These are phyloP conservation scores for Pichia sporocuriosa DNA, from an alignment of 805 yeast genomes.

Conservation along the genomic window DNA sequence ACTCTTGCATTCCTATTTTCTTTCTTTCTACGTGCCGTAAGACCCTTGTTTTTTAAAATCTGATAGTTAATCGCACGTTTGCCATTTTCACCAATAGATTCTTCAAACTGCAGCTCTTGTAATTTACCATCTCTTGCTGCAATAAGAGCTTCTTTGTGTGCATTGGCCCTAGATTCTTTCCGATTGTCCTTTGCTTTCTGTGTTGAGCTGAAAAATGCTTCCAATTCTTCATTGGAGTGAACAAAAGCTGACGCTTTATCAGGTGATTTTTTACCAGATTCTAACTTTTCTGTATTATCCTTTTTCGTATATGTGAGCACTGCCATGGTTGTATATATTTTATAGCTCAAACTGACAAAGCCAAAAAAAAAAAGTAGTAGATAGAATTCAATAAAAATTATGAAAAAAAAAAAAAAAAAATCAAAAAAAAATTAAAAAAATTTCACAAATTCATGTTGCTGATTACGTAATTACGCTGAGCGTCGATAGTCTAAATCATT, in stretches of 20 bases:
- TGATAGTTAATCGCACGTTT: constrained; percentile 94
- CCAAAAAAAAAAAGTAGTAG: no score
- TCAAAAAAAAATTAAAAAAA: no score
- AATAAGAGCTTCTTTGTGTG: constrained; percentile 62
- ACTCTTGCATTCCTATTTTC: constrained; percentile 94
- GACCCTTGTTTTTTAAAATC: constrained; percentile 92
- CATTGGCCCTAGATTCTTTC: constrained; percentile 48
- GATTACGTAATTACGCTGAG: no score
- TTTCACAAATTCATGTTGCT: no score
- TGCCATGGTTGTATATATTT: constrained; percentile 1
- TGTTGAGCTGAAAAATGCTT: constrained; percentile 6
- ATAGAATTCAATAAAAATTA: no score
- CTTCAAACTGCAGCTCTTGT: constrained; percentile 49
- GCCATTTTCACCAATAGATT: constrained; percentile 66
- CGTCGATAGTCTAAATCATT: no score
- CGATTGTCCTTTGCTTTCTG: constrained; percentile 33
- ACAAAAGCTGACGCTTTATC: background rate
- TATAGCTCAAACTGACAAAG: no score
- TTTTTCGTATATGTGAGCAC: background rate
- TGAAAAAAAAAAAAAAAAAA: no score
- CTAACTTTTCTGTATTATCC: no score
- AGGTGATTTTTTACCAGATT: background rate
- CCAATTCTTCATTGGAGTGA: constrained; percentile 6
- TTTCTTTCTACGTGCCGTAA: constrained; percentile 88
- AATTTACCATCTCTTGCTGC: constrained; percentile 85